Percentiles rank a stretch among this genome's conserved stretches.
Conservation (phyloP, 495 filamentous ascomycete genomes). For the Aspergillus taichungensis region DNA sequence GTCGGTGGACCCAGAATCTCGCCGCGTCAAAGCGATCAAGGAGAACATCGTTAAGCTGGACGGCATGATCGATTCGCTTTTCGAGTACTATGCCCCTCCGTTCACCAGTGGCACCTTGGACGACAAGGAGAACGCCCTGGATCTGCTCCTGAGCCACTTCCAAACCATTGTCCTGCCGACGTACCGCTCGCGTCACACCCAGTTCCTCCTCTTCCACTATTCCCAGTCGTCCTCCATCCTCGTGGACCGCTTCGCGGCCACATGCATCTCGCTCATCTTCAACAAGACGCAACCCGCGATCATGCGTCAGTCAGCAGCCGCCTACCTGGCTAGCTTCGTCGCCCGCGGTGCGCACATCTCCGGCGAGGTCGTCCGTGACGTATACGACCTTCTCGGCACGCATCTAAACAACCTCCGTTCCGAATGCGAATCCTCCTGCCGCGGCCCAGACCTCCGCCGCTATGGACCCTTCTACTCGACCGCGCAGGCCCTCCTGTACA, state of each 20-base stretch:
- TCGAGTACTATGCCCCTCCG: constrained; percentile 66
- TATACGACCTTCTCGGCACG: constrained; percentile 64
- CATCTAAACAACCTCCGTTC: constrained; percentile 61
- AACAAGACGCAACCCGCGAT: constrained; percentile 54
- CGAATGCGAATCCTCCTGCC: constrained; percentile 57
- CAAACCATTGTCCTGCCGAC: constrained; percentile 78
- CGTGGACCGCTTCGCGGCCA: constrained; percentile 71
- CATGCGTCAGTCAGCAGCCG: constrained; percentile 70
- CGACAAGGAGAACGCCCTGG: constrained; percentile 46
- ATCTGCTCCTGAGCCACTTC: constrained; percentile 75
- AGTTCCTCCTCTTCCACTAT: constrained; percentile 92
- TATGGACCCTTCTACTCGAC: constrained; percentile 82
- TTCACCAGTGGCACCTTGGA: constrained; percentile 46
- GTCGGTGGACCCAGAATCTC: constrained; percentile 37
- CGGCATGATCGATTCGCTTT: constrained; percentile 79
- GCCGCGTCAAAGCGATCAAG: constrained; percentile 53
- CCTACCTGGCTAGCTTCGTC: constrained; percentile 92
- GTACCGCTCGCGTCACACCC: constrained; percentile 75
- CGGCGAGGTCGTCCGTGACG: constrained; percentile 61
- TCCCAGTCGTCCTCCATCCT: constrained; percentile 66
- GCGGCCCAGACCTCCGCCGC: constrained; percentile 72
- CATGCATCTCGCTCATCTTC: constrained; percentile 61
- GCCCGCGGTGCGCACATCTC: constrained; percentile 76
- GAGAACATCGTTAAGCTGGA: constrained; percentile 87
- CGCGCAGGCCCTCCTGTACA: constrained; percentile 82